phyloP scores from a whole-genome alignment of 306 rosid genomes.

The Nissolia schottii region DNA sequence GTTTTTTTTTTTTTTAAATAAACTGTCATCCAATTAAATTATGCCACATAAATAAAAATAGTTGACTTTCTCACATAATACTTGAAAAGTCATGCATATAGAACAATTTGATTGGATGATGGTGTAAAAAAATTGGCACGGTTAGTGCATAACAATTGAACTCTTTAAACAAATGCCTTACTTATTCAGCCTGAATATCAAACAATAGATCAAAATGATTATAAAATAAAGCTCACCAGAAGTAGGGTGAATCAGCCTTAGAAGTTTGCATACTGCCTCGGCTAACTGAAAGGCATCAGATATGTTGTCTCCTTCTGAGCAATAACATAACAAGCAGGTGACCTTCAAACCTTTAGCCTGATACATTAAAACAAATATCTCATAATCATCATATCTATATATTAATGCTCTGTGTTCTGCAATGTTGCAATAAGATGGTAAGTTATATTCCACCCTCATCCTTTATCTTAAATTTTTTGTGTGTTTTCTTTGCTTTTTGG shows the following conservation, averaged over 20 bases:
- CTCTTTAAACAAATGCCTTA: neutral
- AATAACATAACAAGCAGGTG: constrained; percentile 84
- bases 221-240: constrained; percentile 37
- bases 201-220: neutral
- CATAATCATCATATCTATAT: neutral
- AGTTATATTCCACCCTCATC: neutral
- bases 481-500: neutral
- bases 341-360: constrained; percentile 93
- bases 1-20: no score
- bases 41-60: no score
- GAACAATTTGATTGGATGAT: no score
- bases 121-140: no score
- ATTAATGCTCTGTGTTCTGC: neutral
- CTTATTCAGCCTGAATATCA: neutral
- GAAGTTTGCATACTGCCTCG: constrained; percentile 71
- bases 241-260: constrained; percentile 37
- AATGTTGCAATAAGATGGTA: neutral
- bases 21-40: no score
- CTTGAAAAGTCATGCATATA: no score
- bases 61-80: no score
- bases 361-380: constrained; percentile 26
- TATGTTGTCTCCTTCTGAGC: constrained; percentile 95
- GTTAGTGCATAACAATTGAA: no score
- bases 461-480: neutral
- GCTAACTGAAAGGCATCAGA: constrained; percentile 81